Conservation (phyloP, 2,329 filamentous ascomycete genomes). For the Alternaria gaisen region DNA sequence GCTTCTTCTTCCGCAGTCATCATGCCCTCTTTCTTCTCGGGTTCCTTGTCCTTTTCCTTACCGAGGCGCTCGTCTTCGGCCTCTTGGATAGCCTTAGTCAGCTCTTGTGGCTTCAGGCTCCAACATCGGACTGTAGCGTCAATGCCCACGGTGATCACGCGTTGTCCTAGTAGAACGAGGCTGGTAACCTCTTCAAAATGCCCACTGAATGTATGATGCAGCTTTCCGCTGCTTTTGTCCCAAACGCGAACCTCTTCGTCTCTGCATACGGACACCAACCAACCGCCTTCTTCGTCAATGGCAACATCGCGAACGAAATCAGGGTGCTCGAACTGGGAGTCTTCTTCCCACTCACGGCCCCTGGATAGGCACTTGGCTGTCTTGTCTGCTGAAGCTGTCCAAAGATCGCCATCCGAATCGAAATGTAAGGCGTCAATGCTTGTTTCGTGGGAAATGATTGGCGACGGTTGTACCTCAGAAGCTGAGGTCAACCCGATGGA, state of each 20-base stretch:
- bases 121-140: slow-evolving; percentile 89
- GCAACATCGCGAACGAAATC: slow-evolving; percentile 89
- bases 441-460: slow-evolving; percentile 85
- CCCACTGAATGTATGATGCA: slow-evolving; percentile 78
- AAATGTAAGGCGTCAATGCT: slow-evolving; percentile 85
- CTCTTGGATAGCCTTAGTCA: slow-evolving; percentile 64
- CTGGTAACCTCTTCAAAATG: slow-evolving; percentile 95
- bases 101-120: slow-evolving; percentile 71
- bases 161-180: slow-evolving; percentile 68
- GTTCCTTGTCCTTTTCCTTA: slow-evolving; percentile 54
- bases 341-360: slow-evolving; percentile 71
- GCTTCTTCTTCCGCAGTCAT: slow-evolving; percentile 92
- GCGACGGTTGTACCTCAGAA: slow-evolving; percentile 51
- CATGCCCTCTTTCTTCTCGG: slow-evolving; percentile 59
- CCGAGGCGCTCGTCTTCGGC: slow-evolving; percentile 60
- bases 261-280: slow-evolving; percentile 86
- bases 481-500: slow-evolving; percentile 55
- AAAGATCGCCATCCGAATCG: slow-evolving; percentile 77
- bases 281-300: slow-evolving; percentile 72
- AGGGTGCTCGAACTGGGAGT: slow-evolving; percentile 79
- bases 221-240: slow-evolving; percentile 75
- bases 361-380: slow-evolving; percentile 82
- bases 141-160: slow-evolving; percentile 83
- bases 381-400: slow-evolving; percentile 93
- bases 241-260: slow-evolving; percentile 93